phyloP scores from a whole-genome alignment of 75 land plant genomes.

The Selaginella moellendorffii region DNA sequence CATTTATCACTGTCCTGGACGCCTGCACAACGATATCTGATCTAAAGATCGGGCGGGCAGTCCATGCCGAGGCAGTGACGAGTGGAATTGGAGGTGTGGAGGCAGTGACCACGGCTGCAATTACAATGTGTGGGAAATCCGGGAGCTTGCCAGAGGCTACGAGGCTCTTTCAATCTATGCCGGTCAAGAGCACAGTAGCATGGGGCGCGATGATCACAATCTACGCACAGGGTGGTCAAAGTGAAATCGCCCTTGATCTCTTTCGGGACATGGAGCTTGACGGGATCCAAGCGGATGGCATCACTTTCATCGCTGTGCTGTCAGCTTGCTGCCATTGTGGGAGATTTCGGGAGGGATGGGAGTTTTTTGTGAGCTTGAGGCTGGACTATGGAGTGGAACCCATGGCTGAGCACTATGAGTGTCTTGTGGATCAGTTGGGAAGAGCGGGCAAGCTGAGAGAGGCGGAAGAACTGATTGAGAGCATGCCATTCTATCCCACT shows the following conservation, averaged over 20 bases:
- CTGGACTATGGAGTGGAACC: neutral
- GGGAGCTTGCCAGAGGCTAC: conserved; percentile 8
- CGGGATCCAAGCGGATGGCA: neutral
- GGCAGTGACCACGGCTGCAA: conserved; percentile 17
- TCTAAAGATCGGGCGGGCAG: conserved; percentile 10
- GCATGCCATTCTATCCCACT: neutral
- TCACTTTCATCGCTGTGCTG: neutral
- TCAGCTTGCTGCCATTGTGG: neutral
- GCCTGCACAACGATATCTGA: conserved; percentile 26
- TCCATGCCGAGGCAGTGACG: conserved; percentile 24
- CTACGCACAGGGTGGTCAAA: neutral
- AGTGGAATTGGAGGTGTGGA: conserved; percentile 38
- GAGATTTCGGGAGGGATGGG: neutral
- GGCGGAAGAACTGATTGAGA: neutral
- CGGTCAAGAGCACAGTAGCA: neutral
- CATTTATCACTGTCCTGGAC: conserved; percentile 30
- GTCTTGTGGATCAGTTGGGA: neutral
- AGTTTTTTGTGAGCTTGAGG: neutral
- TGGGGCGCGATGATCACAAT: neutral
- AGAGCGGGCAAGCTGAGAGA: neutral
- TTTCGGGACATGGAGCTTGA: neutral
- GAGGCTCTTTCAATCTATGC: conserved; percentile 10
- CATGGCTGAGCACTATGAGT: neutral
- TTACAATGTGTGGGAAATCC: conserved; percentile 13
- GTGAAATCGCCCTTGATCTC: neutral